Percentiles rank a stretch among this genome's conserved stretches.
phyloP scores from a whole-genome alignment of 106 monocot genomes.

The Dendrobium catenatum region DNA sequence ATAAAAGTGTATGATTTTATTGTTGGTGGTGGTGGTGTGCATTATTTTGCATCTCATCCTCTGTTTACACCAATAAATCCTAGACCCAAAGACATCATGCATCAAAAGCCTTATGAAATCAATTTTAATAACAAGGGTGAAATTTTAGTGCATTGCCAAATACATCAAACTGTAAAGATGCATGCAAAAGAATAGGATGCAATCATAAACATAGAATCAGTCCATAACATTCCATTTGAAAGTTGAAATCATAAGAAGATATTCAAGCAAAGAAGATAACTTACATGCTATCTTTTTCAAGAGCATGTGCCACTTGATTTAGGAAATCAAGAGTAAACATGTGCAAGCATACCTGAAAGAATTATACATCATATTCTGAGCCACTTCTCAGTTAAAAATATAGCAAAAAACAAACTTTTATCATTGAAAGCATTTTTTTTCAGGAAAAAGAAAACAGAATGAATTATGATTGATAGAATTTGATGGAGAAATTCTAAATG shows the following conservation, averaged over 20 bases:
- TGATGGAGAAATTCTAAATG: background rate
- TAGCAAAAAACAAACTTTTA: background rate
- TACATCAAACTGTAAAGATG: too few species aligned
- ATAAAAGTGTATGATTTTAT: too few species aligned
- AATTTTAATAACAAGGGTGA: too few species aligned
- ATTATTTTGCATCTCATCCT: too few species aligned
- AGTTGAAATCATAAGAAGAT: background rate
- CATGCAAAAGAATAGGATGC: too few species aligned
- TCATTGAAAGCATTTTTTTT: background rate
- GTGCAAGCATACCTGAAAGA: constrained; percentile 80
- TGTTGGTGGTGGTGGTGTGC: too few species aligned
- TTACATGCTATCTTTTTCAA: constrained; percentile 97
- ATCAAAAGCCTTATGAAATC: too few species aligned
- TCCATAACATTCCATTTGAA: background rate
- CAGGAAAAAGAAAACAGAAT: background rate
- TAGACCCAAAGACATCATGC: too few species aligned
- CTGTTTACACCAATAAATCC: too few species aligned
- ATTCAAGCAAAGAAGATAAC: constrained; percentile 18
- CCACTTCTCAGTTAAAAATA: background rate
- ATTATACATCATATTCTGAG: constrained; percentile 6
- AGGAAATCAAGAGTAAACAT: constrained; percentile 95
- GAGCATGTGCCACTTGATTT: constrained; percentile 91
- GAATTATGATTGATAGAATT: background rate
- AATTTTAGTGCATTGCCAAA: too few species aligned
- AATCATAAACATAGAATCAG: too few species aligned